Evolutionary conservation across 2,329 filamentous ascomycete genomes (phyloP).

Genomic region (Fusarium albosuccineum): DNA sequence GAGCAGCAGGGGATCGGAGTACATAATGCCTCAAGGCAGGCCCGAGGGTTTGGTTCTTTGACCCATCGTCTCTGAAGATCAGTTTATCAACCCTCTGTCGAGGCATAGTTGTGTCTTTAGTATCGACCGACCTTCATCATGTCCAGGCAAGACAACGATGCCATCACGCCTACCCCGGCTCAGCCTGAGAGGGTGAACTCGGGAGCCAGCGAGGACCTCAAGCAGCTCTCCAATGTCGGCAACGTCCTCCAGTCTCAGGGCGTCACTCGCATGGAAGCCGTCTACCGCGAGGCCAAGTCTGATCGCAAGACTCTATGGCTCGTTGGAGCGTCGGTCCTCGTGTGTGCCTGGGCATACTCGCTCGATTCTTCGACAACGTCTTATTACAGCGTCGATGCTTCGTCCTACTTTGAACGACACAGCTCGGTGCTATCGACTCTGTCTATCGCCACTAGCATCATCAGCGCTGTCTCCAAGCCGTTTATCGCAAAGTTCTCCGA

Average conservation of each 20-base stretch:
- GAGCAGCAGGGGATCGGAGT: not conserved
- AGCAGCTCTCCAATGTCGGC: conserved; percentile 35
- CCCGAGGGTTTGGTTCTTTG: not conserved
- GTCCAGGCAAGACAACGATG: conserved; percentile 26
- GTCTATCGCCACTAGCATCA: conserved; percentile 52
- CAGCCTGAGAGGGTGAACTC: conserved; percentile 28
- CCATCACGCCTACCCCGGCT: conserved; percentile 16
- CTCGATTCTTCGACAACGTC: conserved; percentile 48
- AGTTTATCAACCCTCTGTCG: not conserved
- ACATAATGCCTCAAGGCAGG: conserved; percentile 5
- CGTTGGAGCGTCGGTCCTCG: conserved; percentile 46
- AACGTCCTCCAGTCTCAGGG: conserved; percentile 42
- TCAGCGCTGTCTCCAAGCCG: conserved; percentile 68
- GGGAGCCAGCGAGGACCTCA: conserved; percentile 20
- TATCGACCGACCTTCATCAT: not conserved
- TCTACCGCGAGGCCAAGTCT: conserved; percentile 46
- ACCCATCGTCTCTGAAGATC: not conserved
- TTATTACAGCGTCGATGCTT: conserved; percentile 45
- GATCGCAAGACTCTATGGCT: conserved; percentile 45
- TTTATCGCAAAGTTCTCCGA: conserved; percentile 73
- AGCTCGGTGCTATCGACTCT: conserved; percentile 46
- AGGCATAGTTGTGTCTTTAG: not conserved
- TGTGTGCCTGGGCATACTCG: conserved; percentile 50
- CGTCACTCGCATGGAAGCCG: conserved; percentile 49
- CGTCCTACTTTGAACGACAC: conserved; percentile 48